A percentile compares a stretch with the other conserved stretches of the same genome.
Conservation (phyloP, 495 filamentous ascomycete genomes). For the Neurospora africana region DNA sequence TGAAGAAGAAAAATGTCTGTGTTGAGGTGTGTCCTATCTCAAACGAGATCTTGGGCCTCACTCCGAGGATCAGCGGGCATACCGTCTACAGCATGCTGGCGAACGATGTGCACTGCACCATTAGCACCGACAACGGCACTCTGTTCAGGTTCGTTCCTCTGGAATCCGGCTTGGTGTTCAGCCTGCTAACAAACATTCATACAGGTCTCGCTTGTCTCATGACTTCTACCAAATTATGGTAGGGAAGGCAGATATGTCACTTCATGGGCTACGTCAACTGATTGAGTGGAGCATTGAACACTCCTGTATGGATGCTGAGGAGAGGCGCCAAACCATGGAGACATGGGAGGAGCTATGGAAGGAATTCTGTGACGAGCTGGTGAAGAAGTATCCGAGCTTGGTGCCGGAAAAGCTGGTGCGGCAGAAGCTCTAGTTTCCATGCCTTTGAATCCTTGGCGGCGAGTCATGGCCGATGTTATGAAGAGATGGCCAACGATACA, state of each 20-base stretch:
- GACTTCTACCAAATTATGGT: constrained; percentile 48
- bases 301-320: constrained; percentile 32
- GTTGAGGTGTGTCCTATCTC: constrained; percentile 86
- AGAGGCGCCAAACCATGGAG: constrained; percentile 19
- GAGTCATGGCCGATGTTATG: neutral
- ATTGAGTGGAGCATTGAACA: constrained; percentile 45
- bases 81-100: constrained; percentile 40
- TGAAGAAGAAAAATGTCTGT: constrained; percentile 72
- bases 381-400: constrained; percentile 8
- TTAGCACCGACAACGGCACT: constrained; percentile 46
- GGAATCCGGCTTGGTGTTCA: neutral
- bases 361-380: constrained; percentile 30
- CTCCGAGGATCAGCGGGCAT: constrained; percentile 35
- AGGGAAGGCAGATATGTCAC: constrained; percentile 40
- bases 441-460: neutral
- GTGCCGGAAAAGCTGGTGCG: neutral
- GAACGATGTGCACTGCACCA: constrained; percentile 41
- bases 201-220: constrained; percentile 44
- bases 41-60: constrained; percentile 62
- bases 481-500: neutral
- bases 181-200: neutral
- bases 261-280: constrained; percentile 44
- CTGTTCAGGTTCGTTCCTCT: constrained; percentile 34
- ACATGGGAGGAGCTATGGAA: constrained; percentile 38
- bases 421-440: neutral